Base-by-base conservation (phyloP, 1,284 basidiomycete species). In the Boletus semigastroideus region DNA sequence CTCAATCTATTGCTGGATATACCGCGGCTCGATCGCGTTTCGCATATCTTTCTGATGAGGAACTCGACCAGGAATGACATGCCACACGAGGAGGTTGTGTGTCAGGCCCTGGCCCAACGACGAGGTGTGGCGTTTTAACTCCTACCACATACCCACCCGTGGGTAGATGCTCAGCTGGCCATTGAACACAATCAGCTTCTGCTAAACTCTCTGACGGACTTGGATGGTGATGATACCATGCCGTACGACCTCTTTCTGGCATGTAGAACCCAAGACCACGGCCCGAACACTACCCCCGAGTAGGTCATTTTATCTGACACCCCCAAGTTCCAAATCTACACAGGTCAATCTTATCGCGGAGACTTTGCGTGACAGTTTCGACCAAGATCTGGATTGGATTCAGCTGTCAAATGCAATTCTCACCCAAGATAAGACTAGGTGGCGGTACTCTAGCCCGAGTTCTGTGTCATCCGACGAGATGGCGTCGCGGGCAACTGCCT, bases 1-100 rank as follows among this genome's bases (percentile, higher is more conserved):
- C 51, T 60, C 63, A 57, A 64, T 67, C 47, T 65, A 61, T 46
- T 46, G 34, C 53, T 60, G 52, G 52, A 62, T 67, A 63, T 54
- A 64, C 52, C 50, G 43, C 49, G 54, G 45, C 54, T 46, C 20
- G 54, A 51, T 46, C 46, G 38, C 51, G 47, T 50, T 57, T 39
- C 39, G 33, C 42, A 12, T n/a, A 48, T 44, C 42, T 53, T 56
- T 65, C 50, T 51, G 57, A 53, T 49, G 44, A 45, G 17, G 41
- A 49, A 9, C 22, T 42, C 47, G 36, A 45, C 34, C 5, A 27
- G 41, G 44, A 43, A 27, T 25, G 5, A 25, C 25, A 4, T 7
- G 27, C 37, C n/a, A 39, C 61, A 59, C 30, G 61, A 56, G 57
- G 53, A 38, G 22, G 49, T 42, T 53, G 49, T 42, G 44, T 22